Percentiles rank a stretch among this genome's conserved stretches.
These are phyloP conservation scores for Colletotrichum chrysophilum DNA, from an alignment of 2,329 filamentous ascomycete genomes.

Conservation along the genomic window DNA sequence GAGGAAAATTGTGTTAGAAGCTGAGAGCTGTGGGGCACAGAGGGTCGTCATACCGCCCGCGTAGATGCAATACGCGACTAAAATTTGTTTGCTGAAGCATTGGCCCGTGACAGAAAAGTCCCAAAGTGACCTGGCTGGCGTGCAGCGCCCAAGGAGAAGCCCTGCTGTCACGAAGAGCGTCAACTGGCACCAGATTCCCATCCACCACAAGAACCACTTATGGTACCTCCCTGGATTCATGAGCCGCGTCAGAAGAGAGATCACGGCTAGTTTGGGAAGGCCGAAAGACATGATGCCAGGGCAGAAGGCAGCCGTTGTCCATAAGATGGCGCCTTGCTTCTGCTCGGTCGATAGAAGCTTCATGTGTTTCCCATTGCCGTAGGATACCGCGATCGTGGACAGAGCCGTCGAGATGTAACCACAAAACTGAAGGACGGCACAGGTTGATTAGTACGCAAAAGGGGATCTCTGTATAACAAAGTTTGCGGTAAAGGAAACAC, in stretches of 20 bases:
- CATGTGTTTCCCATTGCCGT: conserved; percentile 45
- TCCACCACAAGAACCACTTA: conserved; percentile 5
- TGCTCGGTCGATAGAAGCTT: conserved; percentile 31
- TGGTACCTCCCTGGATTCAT: conserved; percentile 6
- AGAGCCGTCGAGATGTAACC: conserved; percentile 33
- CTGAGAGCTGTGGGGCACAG: neutral
- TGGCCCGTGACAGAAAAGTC: neutral
- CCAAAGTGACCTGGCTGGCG: neutral
- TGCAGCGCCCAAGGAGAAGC: neutral
- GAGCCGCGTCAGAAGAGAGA: conserved; percentile 39
- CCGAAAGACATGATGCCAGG: conserved; percentile 43
- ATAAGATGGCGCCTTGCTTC: conserved; percentile 34
- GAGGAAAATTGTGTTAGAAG: accelerated
- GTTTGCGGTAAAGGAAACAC: neutral
- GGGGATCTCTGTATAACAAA: neutral
- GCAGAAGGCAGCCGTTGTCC: conserved; percentile 39
- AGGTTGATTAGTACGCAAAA: too few species aligned
- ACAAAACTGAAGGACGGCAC: neutral
- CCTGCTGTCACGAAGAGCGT: neutral
- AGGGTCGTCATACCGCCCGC: conserved; percentile 36
- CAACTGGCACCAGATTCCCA: neutral
- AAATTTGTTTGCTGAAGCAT: conserved; percentile 24
- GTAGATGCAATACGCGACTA: conserved; percentile 44
- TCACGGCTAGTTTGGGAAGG: conserved; percentile 46
- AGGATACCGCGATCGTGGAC: conserved; percentile 35